These are phyloP conservation scores for Nyssa sinensis DNA, from an alignment of 148 eudicot species.

Conservation along the genomic window DNA sequence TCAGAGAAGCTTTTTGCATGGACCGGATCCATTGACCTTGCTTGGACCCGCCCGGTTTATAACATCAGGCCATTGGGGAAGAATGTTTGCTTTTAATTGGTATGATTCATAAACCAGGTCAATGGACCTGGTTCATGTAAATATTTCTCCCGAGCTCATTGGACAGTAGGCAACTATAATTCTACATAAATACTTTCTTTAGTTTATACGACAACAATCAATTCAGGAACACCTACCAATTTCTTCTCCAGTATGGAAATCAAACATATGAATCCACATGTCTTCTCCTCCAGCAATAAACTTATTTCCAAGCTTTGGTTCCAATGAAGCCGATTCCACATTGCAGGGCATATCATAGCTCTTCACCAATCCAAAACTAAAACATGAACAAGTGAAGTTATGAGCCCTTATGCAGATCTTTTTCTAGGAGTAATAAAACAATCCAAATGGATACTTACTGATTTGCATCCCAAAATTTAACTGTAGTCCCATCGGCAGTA, in stretches of 20 bases:
- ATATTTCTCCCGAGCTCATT: no score
- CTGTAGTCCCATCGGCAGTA: constrained; percentile 83
- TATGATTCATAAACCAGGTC: no score
- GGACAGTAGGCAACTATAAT: no score
- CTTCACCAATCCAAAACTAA: constrained; percentile 87
- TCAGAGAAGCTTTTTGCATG: no score
- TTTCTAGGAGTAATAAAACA: background rate
- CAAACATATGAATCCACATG: constrained; percentile 91
- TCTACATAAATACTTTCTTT: no score
- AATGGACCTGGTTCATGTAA: no score
- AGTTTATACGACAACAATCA: background rate
- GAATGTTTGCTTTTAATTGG: no score
- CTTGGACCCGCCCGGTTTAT: no score
- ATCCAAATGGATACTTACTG: constrained; percentile 45
- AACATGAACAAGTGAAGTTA: constrained; percentile 1
- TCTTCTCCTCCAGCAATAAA: constrained; percentile 95
- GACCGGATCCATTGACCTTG: no score
- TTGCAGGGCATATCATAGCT: constrained; percentile 82
- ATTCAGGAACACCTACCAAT: constrained; percentile 42
- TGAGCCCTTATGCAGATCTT: constrained; percentile 4
- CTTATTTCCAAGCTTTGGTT: constrained; percentile 84
- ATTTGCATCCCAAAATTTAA: constrained; percentile 96
- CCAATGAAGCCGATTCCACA: constrained; percentile 90
- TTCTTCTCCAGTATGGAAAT: constrained; percentile 87
- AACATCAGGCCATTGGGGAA: no score